Percentiles rank a stretch among this genome's conserved stretches.
These are phyloP conservation scores for Saturnispora quitensis DNA, from an alignment of 805 yeast species.

Conservation along the genomic window DNA sequence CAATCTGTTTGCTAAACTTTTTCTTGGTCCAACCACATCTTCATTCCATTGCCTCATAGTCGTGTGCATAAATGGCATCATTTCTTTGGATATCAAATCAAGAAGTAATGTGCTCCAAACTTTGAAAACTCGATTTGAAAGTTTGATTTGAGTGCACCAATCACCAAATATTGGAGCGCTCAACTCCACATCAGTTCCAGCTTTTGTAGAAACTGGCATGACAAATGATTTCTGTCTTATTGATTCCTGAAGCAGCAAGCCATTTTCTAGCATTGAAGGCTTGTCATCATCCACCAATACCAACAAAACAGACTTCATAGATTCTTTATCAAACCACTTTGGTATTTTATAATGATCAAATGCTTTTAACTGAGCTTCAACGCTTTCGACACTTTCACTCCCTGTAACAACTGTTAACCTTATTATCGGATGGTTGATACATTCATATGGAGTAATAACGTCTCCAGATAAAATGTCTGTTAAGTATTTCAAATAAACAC, in stretches of 20 bases:
- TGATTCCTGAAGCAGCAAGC: constrained; percentile 25
- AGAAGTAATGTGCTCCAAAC: constrained; percentile 31
- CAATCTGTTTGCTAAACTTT: constrained; percentile 64
- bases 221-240: constrained; percentile 16
- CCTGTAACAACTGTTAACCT: constrained; percentile 61
- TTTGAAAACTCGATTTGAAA: constrained; percentile 16
- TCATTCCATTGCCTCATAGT: constrained; percentile 83
- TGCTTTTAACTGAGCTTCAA: constrained; percentile 47
- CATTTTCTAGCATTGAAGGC: constrained; percentile 35
- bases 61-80: constrained; percentile 79
- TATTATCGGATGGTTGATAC: constrained; percentile 78
- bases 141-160: neutral
- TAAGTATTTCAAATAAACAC: constrained; percentile 49
- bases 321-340: constrained; percentile 57
- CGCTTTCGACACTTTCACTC: constrained; percentile 41
- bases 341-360: constrained; percentile 45
- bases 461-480: constrained; percentile 51
- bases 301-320: constrained; percentile 45
- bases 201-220: neutral
- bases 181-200: constrained; percentile 7
- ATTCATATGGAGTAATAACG: constrained; percentile 66
- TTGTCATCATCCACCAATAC: constrained; percentile 40
- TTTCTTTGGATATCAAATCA: constrained; percentile 39
- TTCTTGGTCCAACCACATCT: constrained; percentile 64
- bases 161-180: constrained; percentile 25